Conservation (phyloP, 176 grass and related monocot genomes). For the Musa itinerans region DNA sequence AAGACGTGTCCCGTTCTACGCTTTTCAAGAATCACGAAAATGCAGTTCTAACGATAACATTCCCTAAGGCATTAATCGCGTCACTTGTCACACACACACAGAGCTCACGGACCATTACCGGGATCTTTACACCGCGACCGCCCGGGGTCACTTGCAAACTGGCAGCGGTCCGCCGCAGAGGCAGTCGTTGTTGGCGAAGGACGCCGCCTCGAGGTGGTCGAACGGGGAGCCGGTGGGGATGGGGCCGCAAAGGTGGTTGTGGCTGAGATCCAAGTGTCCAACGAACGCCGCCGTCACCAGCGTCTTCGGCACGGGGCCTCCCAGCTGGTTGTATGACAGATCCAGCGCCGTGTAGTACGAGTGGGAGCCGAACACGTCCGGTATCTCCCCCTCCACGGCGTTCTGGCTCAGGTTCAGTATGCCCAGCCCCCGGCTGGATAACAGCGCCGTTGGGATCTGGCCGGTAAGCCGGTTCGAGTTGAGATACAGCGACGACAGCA, state of each 20-base stretch:
- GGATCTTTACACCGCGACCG: neutral
- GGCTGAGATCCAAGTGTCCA: slow-evolving; percentile 84
- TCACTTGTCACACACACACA: neutral
- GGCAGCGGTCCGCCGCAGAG: slow-evolving; percentile 69
- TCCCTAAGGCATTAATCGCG: neutral
- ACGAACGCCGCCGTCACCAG: slow-evolving; percentile 57
- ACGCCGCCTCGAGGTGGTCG: slow-evolving; percentile 63
- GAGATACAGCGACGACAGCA: slow-evolving; percentile 65
- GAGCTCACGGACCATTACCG: neutral
- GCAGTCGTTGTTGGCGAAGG: slow-evolving; percentile 55
- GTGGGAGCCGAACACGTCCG: slow-evolving; percentile 49
- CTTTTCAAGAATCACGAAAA: neutral
- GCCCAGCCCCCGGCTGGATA: slow-evolving; percentile 48
- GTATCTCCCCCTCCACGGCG: slow-evolving; percentile 55
- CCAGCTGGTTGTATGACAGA: slow-evolving; percentile 63
- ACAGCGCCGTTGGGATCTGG: slow-evolving; percentile 36
- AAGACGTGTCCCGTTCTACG: no score
- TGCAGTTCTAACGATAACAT: neutral
- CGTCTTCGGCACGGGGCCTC: slow-evolving; percentile 51
- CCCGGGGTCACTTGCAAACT: neutral
- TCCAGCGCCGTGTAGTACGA: slow-evolving; percentile 88
- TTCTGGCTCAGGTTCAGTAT: slow-evolving; percentile 92
- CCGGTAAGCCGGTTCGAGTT: slow-evolving; percentile 55
- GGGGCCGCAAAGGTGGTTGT: slow-evolving; percentile 71
- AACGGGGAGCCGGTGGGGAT: slow-evolving; percentile 58